A percentile compares a stretch with the other conserved stretches of the same genome.
phyloP scores from a whole-genome alignment of 352 stramenopile species.

The Saprolegnia parasitica region DNA sequence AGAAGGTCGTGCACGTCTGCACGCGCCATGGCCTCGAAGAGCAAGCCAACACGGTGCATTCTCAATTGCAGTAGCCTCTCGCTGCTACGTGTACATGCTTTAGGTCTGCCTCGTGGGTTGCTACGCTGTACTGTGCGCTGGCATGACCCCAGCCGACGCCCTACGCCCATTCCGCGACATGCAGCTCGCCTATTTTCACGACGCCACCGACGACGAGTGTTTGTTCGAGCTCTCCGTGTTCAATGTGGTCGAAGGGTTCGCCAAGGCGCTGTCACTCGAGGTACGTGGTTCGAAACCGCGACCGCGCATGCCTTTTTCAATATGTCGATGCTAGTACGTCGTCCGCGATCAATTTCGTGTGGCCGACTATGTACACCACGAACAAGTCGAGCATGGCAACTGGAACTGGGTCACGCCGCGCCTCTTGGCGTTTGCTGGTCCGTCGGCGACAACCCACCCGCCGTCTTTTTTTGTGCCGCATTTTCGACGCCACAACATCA shows the following conservation, averaged over 20 bases:
- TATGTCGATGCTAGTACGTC: conserved; percentile 23
- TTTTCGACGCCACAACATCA: conserved; percentile 80
- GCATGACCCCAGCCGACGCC: conserved; percentile 52
- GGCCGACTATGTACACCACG: conserved; percentile 89
- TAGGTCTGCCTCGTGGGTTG: conserved; percentile 65
- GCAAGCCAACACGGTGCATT: conserved; percentile 61
- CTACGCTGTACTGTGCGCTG: conserved; percentile 75
- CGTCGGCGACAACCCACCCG: conserved; percentile 54
- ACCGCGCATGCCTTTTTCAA: neutral
- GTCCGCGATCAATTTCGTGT: conserved; percentile 55
- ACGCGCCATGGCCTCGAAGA: conserved; percentile 47
- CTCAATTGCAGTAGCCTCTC: neutral
- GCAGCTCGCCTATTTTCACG: conserved; percentile 61
- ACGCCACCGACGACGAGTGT: conserved; percentile 75
- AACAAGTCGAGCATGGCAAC: conserved; percentile 89
- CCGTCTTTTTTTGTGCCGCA: conserved; percentile 87
- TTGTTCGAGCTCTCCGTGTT: conserved; percentile 81
- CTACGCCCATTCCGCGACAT: conserved; percentile 37
- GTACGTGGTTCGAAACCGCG: conserved; percentile 37
- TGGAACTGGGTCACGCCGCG: conserved; percentile 87
- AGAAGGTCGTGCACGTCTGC: conserved; percentile 62
- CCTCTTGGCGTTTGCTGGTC: conserved; percentile 90
- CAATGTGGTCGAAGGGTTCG: conserved; percentile 77
- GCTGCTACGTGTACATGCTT: too few species aligned
- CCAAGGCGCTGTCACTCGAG: conserved; percentile 78